Evolutionary conservation across 805 yeast genomes (phyloP), one percentile per base, ranked within the genome.

Genomic region (Myxozyma kluyveri): DNA sequence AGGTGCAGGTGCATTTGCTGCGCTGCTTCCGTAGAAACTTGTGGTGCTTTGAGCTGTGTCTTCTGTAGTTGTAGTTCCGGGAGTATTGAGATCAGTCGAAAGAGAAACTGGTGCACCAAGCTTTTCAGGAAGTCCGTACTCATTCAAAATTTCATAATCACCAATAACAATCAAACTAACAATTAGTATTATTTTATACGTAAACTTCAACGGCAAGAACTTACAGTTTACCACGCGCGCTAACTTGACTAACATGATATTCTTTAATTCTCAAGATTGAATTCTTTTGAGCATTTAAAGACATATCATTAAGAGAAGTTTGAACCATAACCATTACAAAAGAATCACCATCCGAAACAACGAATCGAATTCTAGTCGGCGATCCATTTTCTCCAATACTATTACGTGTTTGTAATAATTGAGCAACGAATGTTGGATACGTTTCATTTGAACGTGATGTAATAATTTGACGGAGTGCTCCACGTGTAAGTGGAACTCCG

Each of bases 311-410:
- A 23, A 42, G 39, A 14, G 47, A 42, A 24, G 39, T 26, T 22
- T 51, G 42, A 14, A 57, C 37, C 56, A 61, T 52, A 29, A 47
- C 49, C 41, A 60, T 56, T 19, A 53, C 45, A 27, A 39, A 60
- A 27, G 56, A 33, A 18, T 44, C 53, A 14, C 61, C 56, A 33
- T 61, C 64, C 6, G 62, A 56, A 21, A 60, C 19, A 4, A 60
- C 59, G 21, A 51, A 27, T 17, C 63, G 55, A 22, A 52, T 32
- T 5, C 63, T 55, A 12, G 41, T 42, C 4, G 61, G 61, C 22
- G 45, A 52, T 12, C 57, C 61, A 26, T 49, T 40, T 21, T 23
- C 47, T 18, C 47, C 45, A 23, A 27, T 22, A 26, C 55, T 39
- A 42, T 57, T 53, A 32, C 56, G 55, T 12, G 49, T 46, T 44